phyloP scores from a whole-genome alignment of 2,329 filamentous ascomycete species.

The Ceratocystis huliohia region DNA sequence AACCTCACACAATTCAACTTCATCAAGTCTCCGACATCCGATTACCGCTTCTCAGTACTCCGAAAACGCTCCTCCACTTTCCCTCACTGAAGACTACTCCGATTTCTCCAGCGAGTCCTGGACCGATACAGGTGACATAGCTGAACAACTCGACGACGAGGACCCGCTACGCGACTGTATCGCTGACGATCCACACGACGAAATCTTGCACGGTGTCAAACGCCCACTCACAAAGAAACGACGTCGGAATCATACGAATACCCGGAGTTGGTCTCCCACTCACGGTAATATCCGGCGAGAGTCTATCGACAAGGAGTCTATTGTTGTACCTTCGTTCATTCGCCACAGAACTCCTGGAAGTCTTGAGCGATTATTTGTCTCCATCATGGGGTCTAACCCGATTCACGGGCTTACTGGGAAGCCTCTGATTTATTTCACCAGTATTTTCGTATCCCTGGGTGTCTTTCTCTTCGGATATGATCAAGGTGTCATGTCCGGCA shows the following conservation, averaged over 20 bases:
- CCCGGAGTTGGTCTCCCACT: conserved; percentile 40
- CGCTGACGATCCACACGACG: conserved; percentile 51
- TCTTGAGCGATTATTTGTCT: conserved; percentile 57
- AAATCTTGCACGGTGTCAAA: conserved; percentile 41
- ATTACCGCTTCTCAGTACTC: conserved; percentile 2
- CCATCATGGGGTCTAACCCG: conserved; percentile 72
- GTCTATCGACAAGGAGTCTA: conserved; percentile 58
- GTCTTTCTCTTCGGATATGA: conserved; percentile 86
- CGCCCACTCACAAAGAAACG: conserved; percentile 33
- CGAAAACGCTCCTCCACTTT: background rate
- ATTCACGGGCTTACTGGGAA: conserved; percentile 92
- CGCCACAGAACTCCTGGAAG: conserved; percentile 49
- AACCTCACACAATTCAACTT: conserved; percentile 23
- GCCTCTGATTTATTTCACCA: conserved; percentile 92
- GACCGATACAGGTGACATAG: conserved; percentile 91
- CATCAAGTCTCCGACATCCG: conserved; percentile 22
- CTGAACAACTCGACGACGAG: conserved; percentile 76
- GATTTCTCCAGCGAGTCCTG: conserved; percentile 57
- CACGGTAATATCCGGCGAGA: conserved; percentile 18
- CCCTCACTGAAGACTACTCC: conserved; percentile 32
- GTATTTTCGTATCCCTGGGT: conserved; percentile 74
- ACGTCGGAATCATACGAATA: background rate
- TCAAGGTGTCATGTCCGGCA: conserved; percentile 75
- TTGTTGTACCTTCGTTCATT: conserved; percentile 59
- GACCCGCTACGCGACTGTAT: conserved; percentile 66